phyloP scores from a whole-genome alignment of 1,139 yeast species.

The Yamadazyma songkhlaensis region DNA sequence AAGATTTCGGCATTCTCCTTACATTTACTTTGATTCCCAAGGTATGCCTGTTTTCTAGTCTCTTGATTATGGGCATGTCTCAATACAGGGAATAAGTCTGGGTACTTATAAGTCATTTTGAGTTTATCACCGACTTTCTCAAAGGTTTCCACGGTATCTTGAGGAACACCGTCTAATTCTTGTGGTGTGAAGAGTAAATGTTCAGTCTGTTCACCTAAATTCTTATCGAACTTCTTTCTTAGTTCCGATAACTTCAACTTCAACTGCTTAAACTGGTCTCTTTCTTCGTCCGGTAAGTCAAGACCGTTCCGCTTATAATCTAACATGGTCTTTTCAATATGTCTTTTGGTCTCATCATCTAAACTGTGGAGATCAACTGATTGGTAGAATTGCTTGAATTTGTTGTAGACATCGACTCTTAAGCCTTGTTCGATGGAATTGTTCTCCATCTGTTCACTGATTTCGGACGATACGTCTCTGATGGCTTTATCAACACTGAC shows the following conservation, averaged over 20 bases:
- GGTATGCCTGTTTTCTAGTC: slow-evolving; percentile 63
- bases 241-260: slow-evolving; percentile 59
- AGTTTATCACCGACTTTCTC: slow-evolving; percentile 42
- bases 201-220: slow-evolving; percentile 70
- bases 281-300: slow-evolving; percentile 51
- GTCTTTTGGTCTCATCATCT: slow-evolving; percentile 57
- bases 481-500: slow-evolving; percentile 61
- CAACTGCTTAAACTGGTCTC: slow-evolving; percentile 55
- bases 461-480: slow-evolving; percentile 68
- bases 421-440: slow-evolving; percentile 60
- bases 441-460: slow-evolving; percentile 55
- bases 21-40: slow-evolving; percentile 66
- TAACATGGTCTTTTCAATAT: slow-evolving; percentile 52
- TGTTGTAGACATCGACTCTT: slow-evolving; percentile 65
- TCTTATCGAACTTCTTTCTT: slow-evolving; percentile 56
- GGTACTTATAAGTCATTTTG: slow-evolving; percentile 78
- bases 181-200: slow-evolving; percentile 55
- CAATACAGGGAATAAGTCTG: slow-evolving; percentile 74
- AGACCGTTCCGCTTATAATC: slow-evolving; percentile 68
- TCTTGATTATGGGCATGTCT: slow-evolving; percentile 62
- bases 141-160: slow-evolving; percentile 56
- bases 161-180: slow-evolving; percentile 74
- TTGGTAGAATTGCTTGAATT: slow-evolving; percentile 51
- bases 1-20: slow-evolving; percentile 61
- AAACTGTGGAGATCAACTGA: slow-evolving; percentile 25